phyloP scores from a whole-genome alignment of 2,329 filamentous ascomycete genomes.

The Sphaerulina populicola region DNA sequence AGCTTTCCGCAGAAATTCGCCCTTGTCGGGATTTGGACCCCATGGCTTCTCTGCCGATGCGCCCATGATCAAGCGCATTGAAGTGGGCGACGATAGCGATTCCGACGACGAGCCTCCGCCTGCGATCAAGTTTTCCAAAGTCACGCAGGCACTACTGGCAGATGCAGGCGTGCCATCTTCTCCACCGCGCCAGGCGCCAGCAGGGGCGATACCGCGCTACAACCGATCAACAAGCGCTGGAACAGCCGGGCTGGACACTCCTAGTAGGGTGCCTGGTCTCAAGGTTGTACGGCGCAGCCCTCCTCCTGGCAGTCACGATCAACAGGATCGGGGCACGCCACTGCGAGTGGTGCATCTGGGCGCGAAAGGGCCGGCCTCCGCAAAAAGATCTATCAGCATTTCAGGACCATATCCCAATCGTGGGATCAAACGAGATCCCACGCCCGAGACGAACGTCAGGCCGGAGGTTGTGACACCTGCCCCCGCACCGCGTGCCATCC shows the following conservation, averaged over 20 bases:
- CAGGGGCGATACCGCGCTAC: slow-evolving; percentile 26
- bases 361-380: slow-evolving; percentile 26
- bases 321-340: slow-evolving; percentile 26
- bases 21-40: slow-evolving; percentile 39
- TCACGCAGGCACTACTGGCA: slow-evolving; percentile 74
- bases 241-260: slow-evolving; percentile 30
- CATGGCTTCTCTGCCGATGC: slow-evolving; percentile 41
- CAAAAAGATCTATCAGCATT: slow-evolving; percentile 30
- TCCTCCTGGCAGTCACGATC: slow-evolving; percentile 19
- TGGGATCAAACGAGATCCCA: slow-evolving; percentile 27
- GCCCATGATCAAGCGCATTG: slow-evolving; percentile 42
- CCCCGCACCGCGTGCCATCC: slow-evolving; percentile 26
- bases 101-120: slow-evolving; percentile 87
- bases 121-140: slow-evolving; percentile 86
- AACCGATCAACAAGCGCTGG: slow-evolving; percentile 25
- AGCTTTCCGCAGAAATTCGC: slow-evolving; percentile 39
- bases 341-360: slow-evolving; percentile 32
- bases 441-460: slow-evolving; percentile 24
- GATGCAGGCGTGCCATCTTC: slow-evolving; percentile 52
- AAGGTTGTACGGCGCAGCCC: slow-evolving; percentile 33
- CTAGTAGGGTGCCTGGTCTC: slow-evolving; percentile 31
- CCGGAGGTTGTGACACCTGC: slow-evolving; percentile 34
- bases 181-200: slow-evolving; percentile 41
- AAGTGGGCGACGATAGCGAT: slow-evolving; percentile 68
- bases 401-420: slow-evolving; percentile 29